Evolutionary conservation across 129 eudicot genomes (phyloP).

Genomic region (Pseudognaphalium luteoalbum): DNA sequence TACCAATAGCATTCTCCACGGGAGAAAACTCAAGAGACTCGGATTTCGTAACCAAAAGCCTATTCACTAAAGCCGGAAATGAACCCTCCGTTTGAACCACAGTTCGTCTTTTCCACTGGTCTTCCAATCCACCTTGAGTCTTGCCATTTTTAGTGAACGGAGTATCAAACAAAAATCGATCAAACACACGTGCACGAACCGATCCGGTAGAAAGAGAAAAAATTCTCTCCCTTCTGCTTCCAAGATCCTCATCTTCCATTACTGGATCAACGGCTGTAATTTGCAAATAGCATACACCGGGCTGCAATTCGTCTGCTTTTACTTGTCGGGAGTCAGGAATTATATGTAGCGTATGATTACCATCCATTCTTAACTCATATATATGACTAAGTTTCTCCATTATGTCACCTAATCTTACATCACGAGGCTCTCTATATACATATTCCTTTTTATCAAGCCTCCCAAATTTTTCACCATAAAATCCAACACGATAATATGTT

Average conservation of each 20-base stretch:
- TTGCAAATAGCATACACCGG: constrained; percentile 88
- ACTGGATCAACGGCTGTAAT: constrained; percentile 98
- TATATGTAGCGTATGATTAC: constrained; percentile 72
- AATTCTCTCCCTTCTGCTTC: constrained; percentile 93
- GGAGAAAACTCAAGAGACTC: constrained; percentile 98
- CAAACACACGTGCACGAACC: constrained; percentile 94
- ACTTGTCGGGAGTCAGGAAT: constrained; percentile 97
- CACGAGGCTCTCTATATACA: constrained; percentile 92
- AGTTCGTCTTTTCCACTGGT: constrained; percentile 94
- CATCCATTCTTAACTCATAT: constrained; percentile 89
- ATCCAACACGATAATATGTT: constrained; percentile 94
- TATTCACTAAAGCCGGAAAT: constrained; percentile 93
- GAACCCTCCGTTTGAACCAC: constrained; percentile 97
- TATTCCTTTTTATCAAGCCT: constrained; percentile 83
- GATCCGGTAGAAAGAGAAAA: constrained; percentile 92
- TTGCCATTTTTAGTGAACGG: constrained; percentile 97
- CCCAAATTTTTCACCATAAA: constrained; percentile 92
- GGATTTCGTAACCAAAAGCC: constrained; percentile 81
- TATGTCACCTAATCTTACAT: constrained; percentile 94
- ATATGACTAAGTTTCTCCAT: constrained; percentile 96
- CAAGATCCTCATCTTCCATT: constrained; percentile 98
- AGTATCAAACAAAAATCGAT: constrained; percentile 91
- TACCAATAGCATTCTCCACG: constrained; percentile 97
- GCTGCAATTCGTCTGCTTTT: constrained; percentile 81
- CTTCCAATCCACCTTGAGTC: constrained; percentile 98